Percentiles rank a stretch among this genome's conserved stretches.
These are phyloP conservation scores for Fraxinus floribunda DNA, from an alignment of 305 asterid genomes.

Conservation along the genomic window DNA sequence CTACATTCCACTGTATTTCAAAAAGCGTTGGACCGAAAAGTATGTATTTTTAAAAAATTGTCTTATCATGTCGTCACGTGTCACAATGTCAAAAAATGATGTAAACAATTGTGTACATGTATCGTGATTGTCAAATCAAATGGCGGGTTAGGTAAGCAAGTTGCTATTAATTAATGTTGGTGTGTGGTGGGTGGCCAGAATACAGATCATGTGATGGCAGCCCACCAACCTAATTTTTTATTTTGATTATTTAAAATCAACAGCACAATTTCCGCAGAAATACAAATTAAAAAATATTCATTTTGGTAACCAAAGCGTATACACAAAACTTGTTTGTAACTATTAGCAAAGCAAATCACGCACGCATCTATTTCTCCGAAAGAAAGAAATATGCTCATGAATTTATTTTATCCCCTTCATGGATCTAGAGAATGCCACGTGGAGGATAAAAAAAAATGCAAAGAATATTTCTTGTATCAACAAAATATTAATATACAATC, in stretches of 20 bases:
- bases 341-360: not conserved
- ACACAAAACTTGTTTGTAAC: no score
- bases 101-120: no score
- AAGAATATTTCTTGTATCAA: not conserved
- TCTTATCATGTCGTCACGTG: no score
- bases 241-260: not conserved
- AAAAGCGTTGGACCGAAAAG: no score
- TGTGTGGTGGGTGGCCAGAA: not conserved
- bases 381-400: not conserved
- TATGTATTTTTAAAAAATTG: no score
- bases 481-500: not conserved
- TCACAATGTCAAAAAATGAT: no score
- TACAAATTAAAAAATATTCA: not conserved
- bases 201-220: slow-evolving; percentile 9
- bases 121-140: not conserved
- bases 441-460: not conserved
- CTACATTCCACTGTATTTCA: no score
- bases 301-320: not conserved
- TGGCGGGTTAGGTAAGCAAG: slow-evolving; percentile 26
- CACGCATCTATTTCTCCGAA: not conserved
- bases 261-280: not conserved
- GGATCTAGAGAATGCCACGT: not conserved
- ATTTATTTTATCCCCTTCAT: not conserved
- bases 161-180: not conserved
- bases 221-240: not conserved